A percentile compares a stretch with the other conserved stretches of the same genome.
These are phyloP conservation scores for Magnusiomyces clavatus DNA, from an alignment of 1,139 yeast genomes.

Conservation along the genomic window DNA sequence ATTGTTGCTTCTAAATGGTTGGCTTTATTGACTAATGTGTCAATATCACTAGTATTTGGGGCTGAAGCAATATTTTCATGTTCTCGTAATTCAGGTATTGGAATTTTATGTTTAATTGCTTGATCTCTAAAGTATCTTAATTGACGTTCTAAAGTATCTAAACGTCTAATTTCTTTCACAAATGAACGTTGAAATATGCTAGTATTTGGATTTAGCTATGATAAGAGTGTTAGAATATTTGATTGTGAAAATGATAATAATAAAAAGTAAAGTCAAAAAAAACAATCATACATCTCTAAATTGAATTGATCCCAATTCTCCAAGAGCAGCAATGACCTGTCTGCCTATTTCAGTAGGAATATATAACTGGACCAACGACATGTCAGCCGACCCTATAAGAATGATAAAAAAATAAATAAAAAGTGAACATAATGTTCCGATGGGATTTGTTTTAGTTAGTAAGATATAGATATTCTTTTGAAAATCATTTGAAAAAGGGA, in stretches of 20 bases:
- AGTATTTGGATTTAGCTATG: conserved; percentile 56
- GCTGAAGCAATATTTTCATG: conserved; percentile 29
- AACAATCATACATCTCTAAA: conserved; percentile 52
- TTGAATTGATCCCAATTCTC: conserved; percentile 79
- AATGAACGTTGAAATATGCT: conserved; percentile 83
- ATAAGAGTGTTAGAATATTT: conserved; percentile 8
- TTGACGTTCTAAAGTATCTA: conserved; percentile 59
- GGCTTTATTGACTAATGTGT: conserved; percentile 63
- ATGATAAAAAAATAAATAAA: conserved; percentile 73
- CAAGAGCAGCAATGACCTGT: conserved; percentile 79
- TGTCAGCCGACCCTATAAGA: conserved; percentile 75
- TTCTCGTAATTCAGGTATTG: conserved; percentile 22
- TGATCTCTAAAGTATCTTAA: conserved; percentile 30
- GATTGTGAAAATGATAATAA: background rate
- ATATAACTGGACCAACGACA: conserved; percentile 87
- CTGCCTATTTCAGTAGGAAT: conserved; percentile 87
- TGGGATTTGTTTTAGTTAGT: no score
- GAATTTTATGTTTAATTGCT: conserved; percentile 25
- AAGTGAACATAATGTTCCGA: background rate
- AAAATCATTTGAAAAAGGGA: no score
- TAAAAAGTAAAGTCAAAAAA: background rate
- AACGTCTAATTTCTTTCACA: conserved; percentile 67
- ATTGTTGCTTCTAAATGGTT: conserved; percentile 53
- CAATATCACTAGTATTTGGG: conserved; percentile 60
- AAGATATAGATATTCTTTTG: no score